Evolutionary conservation across 2,329 filamentous ascomycete genomes (phyloP).

Genomic region (Epichloe elymi): DNA sequence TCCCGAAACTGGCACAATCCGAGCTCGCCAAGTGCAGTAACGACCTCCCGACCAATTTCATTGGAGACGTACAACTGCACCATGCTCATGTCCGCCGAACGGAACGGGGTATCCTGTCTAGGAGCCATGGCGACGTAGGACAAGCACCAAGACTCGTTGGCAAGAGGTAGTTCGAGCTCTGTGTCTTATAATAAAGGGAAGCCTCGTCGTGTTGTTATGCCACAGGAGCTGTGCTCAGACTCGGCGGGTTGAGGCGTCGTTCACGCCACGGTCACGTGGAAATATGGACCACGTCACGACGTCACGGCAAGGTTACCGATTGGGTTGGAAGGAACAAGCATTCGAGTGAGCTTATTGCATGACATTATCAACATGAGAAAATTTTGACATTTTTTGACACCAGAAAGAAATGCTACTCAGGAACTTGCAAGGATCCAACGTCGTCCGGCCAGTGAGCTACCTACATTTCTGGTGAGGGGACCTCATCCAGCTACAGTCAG

Average conservation of each 20-base stretch:
- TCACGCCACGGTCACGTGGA: conserved; percentile 17
- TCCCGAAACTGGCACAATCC: conserved; percentile 95
- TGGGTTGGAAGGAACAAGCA: background rate
- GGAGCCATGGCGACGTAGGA: conserved; percentile 41
- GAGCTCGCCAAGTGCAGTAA: conserved; percentile 90
- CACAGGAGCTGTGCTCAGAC: conserved; percentile 8
- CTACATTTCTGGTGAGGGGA: too few species aligned
- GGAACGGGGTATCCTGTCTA: conserved; percentile 86
- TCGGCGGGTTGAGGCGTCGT: conserved; percentile 14
- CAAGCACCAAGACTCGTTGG: conserved; percentile 18
- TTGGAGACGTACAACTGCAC: conserved; percentile 99
- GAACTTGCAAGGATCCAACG: too few species aligned
- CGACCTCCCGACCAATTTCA: conserved; percentile 95
- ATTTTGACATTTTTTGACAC: too few species aligned
- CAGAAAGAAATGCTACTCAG: too few species aligned
- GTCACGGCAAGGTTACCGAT: background rate
- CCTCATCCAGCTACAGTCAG: too few species aligned
- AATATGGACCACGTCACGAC: conserved; percentile 2
- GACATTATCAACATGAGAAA: too few species aligned
- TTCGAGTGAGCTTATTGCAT: background rate
- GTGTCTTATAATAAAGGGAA: conserved; percentile 9
- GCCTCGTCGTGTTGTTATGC: conserved; percentile 14
- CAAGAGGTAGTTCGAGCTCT: conserved; percentile 17
- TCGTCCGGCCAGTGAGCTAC: too few species aligned
- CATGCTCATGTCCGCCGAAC: conserved; percentile 99